phyloP scores from a whole-genome alignment of 169 alveolate genomes.

The Besnoitia besnoiti region DNA sequence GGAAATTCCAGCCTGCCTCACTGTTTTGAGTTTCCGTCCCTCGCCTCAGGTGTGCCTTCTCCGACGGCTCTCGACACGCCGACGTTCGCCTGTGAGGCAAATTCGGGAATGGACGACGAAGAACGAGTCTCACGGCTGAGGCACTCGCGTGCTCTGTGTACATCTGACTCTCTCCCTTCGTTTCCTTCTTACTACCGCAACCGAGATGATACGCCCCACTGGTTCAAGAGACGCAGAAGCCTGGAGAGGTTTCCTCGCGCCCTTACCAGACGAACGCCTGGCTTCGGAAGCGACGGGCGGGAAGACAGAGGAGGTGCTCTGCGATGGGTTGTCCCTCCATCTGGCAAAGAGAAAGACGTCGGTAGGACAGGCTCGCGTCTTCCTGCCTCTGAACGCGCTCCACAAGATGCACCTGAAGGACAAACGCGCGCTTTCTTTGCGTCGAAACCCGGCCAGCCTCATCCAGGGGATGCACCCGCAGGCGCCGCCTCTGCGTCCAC shows the following conservation, averaged over 20 bases:
- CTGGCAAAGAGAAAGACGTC: not conserved
- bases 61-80: not conserved
- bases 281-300: not conserved
- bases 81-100: not conserved
- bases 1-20: not conserved
- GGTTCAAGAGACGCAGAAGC: not conserved
- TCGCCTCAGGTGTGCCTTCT: not conserved
- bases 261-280: not conserved
- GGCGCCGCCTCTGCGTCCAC: not conserved
- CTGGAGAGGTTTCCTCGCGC: not conserved
- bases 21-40: conserved; percentile 12
- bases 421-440: not conserved
- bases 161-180: not conserved
- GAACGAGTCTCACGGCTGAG: not conserved
- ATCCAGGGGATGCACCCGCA: not conserved
- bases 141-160: not conserved
- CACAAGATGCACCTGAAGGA: no score
- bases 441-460: not conserved
- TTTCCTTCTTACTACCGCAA: not conserved
- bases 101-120: not conserved
- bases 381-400: not conserved
- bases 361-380: not conserved
- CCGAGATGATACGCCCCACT: not conserved
- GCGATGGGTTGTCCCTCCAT: not conserved
- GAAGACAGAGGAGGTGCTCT: not conserved